Evolutionary conservation across 805 yeast species (phyloP).

Genomic region (Metschnikowia kofuensis): DNA sequence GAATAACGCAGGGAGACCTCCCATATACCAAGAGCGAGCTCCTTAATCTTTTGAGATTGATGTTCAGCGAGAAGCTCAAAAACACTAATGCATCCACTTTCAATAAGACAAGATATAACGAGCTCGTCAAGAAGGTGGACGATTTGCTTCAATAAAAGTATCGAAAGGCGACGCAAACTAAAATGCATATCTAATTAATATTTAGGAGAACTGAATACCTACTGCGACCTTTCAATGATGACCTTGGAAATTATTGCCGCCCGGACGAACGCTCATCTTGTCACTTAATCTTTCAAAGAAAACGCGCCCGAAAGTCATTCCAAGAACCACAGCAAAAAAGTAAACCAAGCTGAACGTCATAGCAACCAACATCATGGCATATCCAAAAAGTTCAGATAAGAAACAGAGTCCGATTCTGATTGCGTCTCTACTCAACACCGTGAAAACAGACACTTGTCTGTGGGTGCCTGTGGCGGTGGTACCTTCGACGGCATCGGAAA

Average conservation of each 20-base stretch:
- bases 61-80: constrained; percentile 45
- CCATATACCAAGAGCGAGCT: constrained; percentile 44
- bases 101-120: constrained; percentile 37
- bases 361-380: constrained; percentile 73
- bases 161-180: not conserved
- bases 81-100: constrained; percentile 37
- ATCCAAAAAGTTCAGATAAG: constrained; percentile 62
- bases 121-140: constrained; percentile 29
- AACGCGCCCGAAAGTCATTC: constrained; percentile 68
- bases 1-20: constrained; percentile 30
- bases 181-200: not conserved
- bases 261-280: constrained; percentile 33
- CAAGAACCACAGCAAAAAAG: constrained; percentile 70
- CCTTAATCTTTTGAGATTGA: constrained; percentile 50
- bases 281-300: constrained; percentile 59
- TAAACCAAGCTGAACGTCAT: constrained; percentile 68
- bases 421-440: constrained; percentile 44
- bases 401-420: constrained; percentile 56
- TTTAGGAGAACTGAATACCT: not conserved
- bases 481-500: constrained; percentile 5
- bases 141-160: constrained; percentile 6
- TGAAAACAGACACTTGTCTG: constrained; percentile 4
- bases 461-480: constrained; percentile 6
- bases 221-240: constrained; percentile 1
- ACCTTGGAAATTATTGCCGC: constrained; percentile 17